phyloP scores from a whole-genome alignment of 768 basidiomycete species.

The Strobilomyces dryophilus region DNA sequence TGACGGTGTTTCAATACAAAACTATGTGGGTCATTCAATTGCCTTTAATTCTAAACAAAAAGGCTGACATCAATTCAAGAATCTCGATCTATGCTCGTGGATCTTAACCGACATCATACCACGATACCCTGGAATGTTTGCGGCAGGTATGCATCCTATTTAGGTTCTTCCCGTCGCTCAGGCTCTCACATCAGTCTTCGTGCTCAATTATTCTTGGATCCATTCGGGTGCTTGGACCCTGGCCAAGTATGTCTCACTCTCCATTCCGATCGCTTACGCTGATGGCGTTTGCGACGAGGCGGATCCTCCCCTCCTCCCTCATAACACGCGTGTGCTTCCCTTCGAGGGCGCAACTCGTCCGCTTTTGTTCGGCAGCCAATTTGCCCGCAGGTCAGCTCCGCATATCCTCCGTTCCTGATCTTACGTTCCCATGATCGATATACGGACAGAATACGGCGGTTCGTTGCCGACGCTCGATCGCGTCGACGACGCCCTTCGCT shows the following conservation, averaged over 20 bases:
- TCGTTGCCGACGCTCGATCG: constrained; percentile 46
- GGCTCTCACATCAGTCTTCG: constrained; percentile 43
- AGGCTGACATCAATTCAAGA: constrained; percentile 33
- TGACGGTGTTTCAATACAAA: constrained; percentile 49
- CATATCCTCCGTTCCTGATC: constrained; percentile 7
- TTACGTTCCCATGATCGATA: not conserved
- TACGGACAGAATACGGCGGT: constrained; percentile 62
- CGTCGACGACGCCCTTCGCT: constrained; percentile 46
- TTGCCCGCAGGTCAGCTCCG: constrained; percentile 47
- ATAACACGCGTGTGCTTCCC: constrained; percentile 66
- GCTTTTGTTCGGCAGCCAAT: constrained; percentile 46
- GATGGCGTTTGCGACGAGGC: constrained; percentile 37
- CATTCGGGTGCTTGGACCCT: constrained; percentile 66
- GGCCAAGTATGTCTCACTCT: constrained; percentile 47
- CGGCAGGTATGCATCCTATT: constrained; percentile 46
- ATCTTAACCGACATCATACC: constrained; percentile 62
- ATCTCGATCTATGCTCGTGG: constrained; percentile 61
- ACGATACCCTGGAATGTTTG: constrained; percentile 72
- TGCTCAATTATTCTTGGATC: constrained; percentile 72
- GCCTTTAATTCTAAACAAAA: not conserved
- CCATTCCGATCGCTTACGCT: constrained; percentile 6
- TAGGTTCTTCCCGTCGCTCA: not conserved
- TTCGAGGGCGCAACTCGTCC: constrained; percentile 48
- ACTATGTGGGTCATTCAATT: constrained; percentile 42
- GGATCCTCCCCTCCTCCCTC: constrained; percentile 55